Base-by-base conservation (phyloP, 192 early-diverging fungal genomes). In the Mortierella alpina region DNA sequence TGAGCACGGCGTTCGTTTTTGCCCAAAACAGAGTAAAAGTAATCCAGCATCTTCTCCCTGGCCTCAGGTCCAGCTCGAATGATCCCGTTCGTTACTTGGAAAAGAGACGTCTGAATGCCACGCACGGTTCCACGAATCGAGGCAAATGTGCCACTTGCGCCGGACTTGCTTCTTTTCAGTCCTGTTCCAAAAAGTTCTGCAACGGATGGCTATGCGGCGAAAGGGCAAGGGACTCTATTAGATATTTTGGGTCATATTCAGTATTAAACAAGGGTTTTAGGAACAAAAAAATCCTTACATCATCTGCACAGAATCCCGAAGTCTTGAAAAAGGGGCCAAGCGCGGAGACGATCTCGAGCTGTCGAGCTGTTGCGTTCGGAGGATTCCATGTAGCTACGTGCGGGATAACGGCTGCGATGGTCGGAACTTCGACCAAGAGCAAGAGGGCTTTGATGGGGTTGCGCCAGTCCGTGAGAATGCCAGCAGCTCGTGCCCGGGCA, bases 261-360 rank as follows among this genome's bases (percentile, higher is more conserved):
- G 14, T 12, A 5, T 22, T 56, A 42, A 22, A 41, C 39, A 54
- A 13, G 4, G 12, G 18, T 7, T 0, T 20, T 5, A 50, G 39
- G 17, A 49, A 42, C 22, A 51, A 9, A 73, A 9, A 50, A 7
- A 15, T 39, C 60, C 84, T 73, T 76, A 86, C 82, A 62, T 83
- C 85, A 64, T 85, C 82, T 22, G 71, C 70, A 13, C 84, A 87
- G 47, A 90, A 92, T 41, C 72, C 88, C 51, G 84, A 86, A 1
- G 87, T 60, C 51, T 75, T 79, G 63, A 94, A 90, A 54, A 94
- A 94, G 11, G 92, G 93, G 4, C 95, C 95, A 1, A 96, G 82
- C 42, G 95, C 74, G n/a, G 92, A 89, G 12, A 87, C 55, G 5
- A 88, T 62, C 66, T 94, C 93, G 15, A 94, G 72, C 22, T 68